These are phyloP conservation scores for Neopestalotiopsis sp. DNA, from an alignment of 2,329 filamentous ascomycete genomes.

Conservation along the genomic window DNA sequence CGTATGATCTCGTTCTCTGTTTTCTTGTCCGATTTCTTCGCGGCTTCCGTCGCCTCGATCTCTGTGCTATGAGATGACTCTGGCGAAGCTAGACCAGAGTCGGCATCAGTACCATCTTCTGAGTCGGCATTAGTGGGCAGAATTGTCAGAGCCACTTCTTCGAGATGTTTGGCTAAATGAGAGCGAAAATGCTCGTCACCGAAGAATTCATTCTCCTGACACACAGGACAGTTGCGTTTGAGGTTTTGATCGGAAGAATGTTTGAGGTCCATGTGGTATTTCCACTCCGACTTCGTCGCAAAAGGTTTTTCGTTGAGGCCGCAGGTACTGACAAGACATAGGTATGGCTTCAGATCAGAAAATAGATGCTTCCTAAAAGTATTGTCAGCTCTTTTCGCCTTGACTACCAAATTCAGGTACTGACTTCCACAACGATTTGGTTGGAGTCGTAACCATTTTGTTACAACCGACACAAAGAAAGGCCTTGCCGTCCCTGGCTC, in stretches of 20 bases:
- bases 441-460: not conserved
- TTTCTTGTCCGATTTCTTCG: not conserved
- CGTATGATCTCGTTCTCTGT: not conserved
- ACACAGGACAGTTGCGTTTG: slow-evolving; percentile 6
- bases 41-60: not conserved
- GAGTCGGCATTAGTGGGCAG: slow-evolving; percentile 19
- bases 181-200: not conserved
- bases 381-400: not conserved
- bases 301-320: slow-evolving; percentile 4
- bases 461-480: not conserved
- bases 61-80: not conserved
- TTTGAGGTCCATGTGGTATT: slow-evolving; percentile 9
- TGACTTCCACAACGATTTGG: not conserved
- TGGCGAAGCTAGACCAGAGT: slow-evolving; percentile 16
- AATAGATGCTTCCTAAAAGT: slow-evolving; percentile 17
- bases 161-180: slow-evolving; percentile 17
- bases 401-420: not conserved
- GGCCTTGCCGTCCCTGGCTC: slow-evolving; percentile 15
- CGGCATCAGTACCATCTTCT: slow-evolving; percentile 19
- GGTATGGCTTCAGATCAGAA: slow-evolving; percentile 17
- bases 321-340: slow-evolving; percentile 15
- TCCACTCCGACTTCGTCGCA: slow-evolving; percentile 14
- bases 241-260: not conserved
- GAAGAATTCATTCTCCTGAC: not conserved
- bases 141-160: slow-evolving; percentile 18